Percentiles rank a stretch among this genome's conserved stretches.
phyloP scores from a whole-genome alignment of 2,329 filamentous ascomycete species.

The Eutypa lata region DNA sequence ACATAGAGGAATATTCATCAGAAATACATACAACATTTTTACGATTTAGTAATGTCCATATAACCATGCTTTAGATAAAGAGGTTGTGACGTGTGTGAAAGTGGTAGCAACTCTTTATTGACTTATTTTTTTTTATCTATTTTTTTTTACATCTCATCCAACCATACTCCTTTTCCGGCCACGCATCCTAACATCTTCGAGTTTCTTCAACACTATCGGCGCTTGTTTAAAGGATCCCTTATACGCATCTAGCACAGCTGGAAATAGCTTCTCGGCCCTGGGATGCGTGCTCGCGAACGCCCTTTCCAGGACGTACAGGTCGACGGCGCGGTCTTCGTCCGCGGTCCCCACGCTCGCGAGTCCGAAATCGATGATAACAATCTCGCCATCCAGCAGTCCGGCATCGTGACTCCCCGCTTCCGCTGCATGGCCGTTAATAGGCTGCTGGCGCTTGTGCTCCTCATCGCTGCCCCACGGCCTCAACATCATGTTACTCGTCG shows the following conservation, averaged over 20 bases:
- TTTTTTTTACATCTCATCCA: slow-evolving; percentile 58
- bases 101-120: no score
- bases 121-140: slow-evolving; percentile 5
- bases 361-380: slow-evolving; percentile 93
- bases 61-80: no score
- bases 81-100: no score
- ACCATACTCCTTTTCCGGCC: slow-evolving; percentile 93
- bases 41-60: slow-evolving; percentile 4
- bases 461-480: slow-evolving; percentile 35
- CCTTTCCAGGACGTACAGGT: slow-evolving; percentile 91
- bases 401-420: slow-evolving; percentile 15
- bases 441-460: neutral
- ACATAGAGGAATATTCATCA: slow-evolving; percentile 7
- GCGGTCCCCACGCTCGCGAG: slow-evolving; percentile 76
- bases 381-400: slow-evolving; percentile 59
- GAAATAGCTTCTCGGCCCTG: slow-evolving; percentile 72
- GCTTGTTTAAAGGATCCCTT: slow-evolving; percentile 71
- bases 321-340: slow-evolving; percentile 92
- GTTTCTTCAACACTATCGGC: slow-evolving; percentile 68
- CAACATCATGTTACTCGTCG: slow-evolving; percentile 95
- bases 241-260: slow-evolving; percentile 73
- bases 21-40: slow-evolving; percentile 10
- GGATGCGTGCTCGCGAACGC: slow-evolving; percentile 96
- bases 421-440: neutral
- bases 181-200: slow-evolving; percentile 91